Evolutionary conservation across 208 protist species (phyloP), one percentile per base, ranked within the genome.

Genomic region (Phytomonas sp.): DNA sequence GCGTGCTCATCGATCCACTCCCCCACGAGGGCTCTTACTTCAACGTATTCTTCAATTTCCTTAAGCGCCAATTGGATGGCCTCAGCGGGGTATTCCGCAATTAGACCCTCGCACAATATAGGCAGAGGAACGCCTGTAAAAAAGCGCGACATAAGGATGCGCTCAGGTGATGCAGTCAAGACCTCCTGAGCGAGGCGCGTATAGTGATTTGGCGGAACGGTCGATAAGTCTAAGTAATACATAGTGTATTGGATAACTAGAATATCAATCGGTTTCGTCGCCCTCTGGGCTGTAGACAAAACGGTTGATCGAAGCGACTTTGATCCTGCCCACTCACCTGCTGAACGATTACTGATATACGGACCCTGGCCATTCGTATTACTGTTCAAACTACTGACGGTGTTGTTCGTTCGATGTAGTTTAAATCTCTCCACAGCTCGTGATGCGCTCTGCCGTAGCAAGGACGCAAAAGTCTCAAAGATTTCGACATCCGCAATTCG

Each of bases 231-330:
- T 31, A 94, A 75, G 71, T 91, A 94, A 69, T 88, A 80, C 78
- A 90, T 77, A 49, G 76, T 80, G 71, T 85, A 94, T 19, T 83
- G 82, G 64, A 94, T 83, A 1, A 93, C 80, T 4, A 94, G 75
- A 4, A 82, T 68, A 45, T 94, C 89, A 63, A 94, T 93, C 16
- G 89, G 89, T 60, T 84, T 76, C 59, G 81, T 32, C 31, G 66
- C 73, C 0, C 72, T 74, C 31, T 42, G 61, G 8, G 75, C 73
- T 0, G 71, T 71, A 8, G 69, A 70, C 0, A 66, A 45, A 1
- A 40, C 78, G 1, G 69, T 32, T 2, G 70, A 37, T 16, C 69
- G 66, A 19, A 72, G 67, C 5, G 19, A n/a, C 3, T 34, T 65
- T 5, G 60, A 14, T 30, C 37, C 36, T 1, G 29, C 23, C 37